A percentile compares a stretch with the other conserved stretches of the same genome.
Conservation (phyloP, 1,139 yeast species). For the Debaryomyces singareniensis region DNA sequence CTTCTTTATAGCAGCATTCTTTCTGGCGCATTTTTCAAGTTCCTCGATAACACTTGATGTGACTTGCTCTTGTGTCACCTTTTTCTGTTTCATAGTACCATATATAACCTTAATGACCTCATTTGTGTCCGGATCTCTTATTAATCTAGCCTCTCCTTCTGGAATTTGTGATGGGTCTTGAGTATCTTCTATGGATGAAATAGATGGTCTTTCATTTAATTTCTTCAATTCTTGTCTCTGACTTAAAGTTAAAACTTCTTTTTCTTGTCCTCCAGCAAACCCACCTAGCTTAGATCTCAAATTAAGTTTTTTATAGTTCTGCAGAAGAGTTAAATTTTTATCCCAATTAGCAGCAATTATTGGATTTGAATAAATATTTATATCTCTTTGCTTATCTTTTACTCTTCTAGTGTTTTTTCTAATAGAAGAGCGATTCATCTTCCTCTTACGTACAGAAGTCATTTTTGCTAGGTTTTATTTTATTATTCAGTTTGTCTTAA, state of each 20-base stretch:
- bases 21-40: slow-evolving; percentile 60
- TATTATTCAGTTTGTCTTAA: no score
- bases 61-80: slow-evolving; percentile 13
- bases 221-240: slow-evolving; percentile 19
- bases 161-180: slow-evolving; percentile 56
- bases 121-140: slow-evolving; percentile 64
- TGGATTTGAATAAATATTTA: slow-evolving; percentile 65
- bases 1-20: slow-evolving; percentile 37
- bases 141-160: slow-evolving; percentile 77
- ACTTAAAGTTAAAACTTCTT: slow-evolving; percentile 35
- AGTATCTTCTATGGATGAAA: slow-evolving; percentile 33
- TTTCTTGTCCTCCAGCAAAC: slow-evolving; percentile 65
- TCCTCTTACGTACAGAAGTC: slow-evolving; percentile 84
- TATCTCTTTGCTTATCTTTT: slow-evolving; percentile 62
- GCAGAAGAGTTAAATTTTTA: slow-evolving; percentile 67
- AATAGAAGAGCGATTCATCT: slow-evolving; percentile 69
- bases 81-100: slow-evolving; percentile 46
- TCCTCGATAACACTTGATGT: slow-evolving; percentile 54
- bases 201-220: slow-evolving; percentile 15
- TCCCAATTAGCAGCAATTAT: slow-evolving; percentile 92
- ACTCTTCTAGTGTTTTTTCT: slow-evolving; percentile 60
- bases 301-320: slow-evolving; percentile 78
- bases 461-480: slow-evolving; percentile 23
- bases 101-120: slow-evolving; percentile 64
- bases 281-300: slow-evolving; percentile 59